phyloP scores from a whole-genome alignment of 345 rosid species.

The Salix exigua region DNA sequence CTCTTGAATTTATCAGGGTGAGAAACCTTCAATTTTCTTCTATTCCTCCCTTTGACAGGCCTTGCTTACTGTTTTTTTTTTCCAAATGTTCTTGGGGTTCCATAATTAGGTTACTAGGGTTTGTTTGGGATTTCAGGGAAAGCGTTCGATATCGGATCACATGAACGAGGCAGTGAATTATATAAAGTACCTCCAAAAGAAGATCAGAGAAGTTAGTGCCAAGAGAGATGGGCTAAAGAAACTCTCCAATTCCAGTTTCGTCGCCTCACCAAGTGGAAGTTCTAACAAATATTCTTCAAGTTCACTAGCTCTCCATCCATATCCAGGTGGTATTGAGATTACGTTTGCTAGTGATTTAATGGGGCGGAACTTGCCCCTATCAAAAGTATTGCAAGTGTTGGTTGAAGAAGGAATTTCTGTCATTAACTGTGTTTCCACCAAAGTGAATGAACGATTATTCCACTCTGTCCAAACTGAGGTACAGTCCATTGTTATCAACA shows the following conservation, averaged over 20 bases:
- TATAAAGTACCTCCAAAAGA: conserved; percentile 47
- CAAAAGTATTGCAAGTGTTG: conserved; percentile 44
- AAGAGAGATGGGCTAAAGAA: conserved; percentile 41
- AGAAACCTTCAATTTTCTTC: background rate
- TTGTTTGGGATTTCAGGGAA: conserved; percentile 52
- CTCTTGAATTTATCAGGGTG: conserved; percentile 67
- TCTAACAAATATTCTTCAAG: conserved; percentile 6
- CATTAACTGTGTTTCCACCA: conserved; percentile 46
- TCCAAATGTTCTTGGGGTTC: background rate
- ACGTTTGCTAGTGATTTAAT: conserved; percentile 29
- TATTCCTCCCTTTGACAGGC: background rate
- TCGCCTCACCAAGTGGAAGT: conserved; percentile 7
- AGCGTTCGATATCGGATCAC: conserved; percentile 86
- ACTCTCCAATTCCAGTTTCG: conserved; percentile 15
- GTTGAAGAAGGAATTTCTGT: conserved; percentile 48
- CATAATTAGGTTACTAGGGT: conserved; percentile 1
- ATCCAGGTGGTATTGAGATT: conserved; percentile 51
- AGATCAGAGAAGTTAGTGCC: conserved; percentile 37
- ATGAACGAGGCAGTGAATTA: conserved; percentile 74
- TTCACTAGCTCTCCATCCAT: conserved; percentile 37
- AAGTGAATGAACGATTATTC: conserved; percentile 38
- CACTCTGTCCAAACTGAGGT: conserved; percentile 62
- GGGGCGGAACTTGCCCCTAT: conserved; percentile 36
- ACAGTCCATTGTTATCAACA: background rate
- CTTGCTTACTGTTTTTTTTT: background rate